Evolutionary conservation across 108 stramenopile species (phyloP).

Genomic region (Cylindrotheca fusiformis): DNA sequence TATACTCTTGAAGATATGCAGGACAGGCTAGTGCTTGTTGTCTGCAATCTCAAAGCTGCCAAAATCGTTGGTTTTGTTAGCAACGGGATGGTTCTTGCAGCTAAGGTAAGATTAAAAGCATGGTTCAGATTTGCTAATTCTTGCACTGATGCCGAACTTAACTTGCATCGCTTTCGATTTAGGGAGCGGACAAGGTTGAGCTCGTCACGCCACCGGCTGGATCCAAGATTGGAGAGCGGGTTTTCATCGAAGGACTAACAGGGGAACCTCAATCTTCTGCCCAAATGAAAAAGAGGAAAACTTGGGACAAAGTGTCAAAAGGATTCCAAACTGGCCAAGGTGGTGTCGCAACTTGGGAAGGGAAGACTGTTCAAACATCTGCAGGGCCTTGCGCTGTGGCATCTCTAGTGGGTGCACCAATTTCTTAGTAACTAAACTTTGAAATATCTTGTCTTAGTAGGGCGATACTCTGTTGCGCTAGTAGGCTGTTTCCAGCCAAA

Average conservation of each 20-base stretch:
- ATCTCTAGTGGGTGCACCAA: slow-evolving; percentile 69
- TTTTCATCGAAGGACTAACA: slow-evolving; percentile 73
- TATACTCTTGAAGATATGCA: slow-evolving; percentile 88
- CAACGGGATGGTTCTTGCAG: slow-evolving; percentile 90
- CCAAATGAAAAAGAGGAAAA: slow-evolving; percentile 89
- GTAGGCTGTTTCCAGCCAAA: too few species aligned
- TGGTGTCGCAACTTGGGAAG: slow-evolving; percentile 80
- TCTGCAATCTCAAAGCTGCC: slow-evolving; percentile 90
- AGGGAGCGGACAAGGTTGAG: slow-evolving; percentile 74
- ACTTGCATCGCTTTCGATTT: too few species aligned
- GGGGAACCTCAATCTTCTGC: slow-evolving; percentile 76
- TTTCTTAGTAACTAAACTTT: slow-evolving; percentile 43
- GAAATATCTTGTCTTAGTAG: not conserved
- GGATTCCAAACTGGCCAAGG: slow-evolving; percentile 74
- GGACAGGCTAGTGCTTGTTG: slow-evolving; percentile 84
- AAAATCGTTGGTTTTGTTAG: slow-evolving; percentile 87
- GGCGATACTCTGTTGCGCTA: too few species aligned
- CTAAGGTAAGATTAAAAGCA: slow-evolving; percentile 61
- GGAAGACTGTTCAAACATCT: slow-evolving; percentile 67
- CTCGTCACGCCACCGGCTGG: slow-evolving; percentile 77
- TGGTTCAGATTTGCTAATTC: not conserved
- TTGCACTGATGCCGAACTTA: slow-evolving; percentile 3
- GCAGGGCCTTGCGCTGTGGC: slow-evolving; percentile 70
- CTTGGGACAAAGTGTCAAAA: slow-evolving; percentile 70
- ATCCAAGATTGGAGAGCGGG: slow-evolving; percentile 81